Conservation (phyloP, 331 rosid species). For the Phaseolus coccineus region DNA sequence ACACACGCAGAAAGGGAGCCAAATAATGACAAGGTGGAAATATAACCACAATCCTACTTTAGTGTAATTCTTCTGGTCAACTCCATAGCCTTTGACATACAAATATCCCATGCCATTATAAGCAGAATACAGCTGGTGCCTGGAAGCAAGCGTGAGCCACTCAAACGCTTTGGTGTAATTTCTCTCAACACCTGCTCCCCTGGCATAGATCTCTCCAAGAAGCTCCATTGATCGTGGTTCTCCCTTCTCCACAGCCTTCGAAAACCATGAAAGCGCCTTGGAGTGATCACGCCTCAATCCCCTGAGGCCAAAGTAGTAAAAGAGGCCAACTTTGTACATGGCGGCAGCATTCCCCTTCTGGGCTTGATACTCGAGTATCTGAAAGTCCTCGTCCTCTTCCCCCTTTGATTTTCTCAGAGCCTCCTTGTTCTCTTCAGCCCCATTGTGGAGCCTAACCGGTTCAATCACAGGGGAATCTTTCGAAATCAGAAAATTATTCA, state of each 20-base stretch:
- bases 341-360: conserved; percentile 93
- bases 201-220: conserved; percentile 90
- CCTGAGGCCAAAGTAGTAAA: conserved; percentile 93
- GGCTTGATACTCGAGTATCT: conserved; percentile 93
- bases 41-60: conserved; percentile 57
- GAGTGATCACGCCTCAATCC: conserved; percentile 93
- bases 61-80: conserved; percentile 83
- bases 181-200: conserved; percentile 96
- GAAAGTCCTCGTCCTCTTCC: conserved; percentile 94
- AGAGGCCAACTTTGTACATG: conserved; percentile 92
- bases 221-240: conserved; percentile 96
- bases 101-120: conserved; percentile 96
- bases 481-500: conserved; percentile 82
- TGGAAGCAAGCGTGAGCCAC: conserved; percentile 91
- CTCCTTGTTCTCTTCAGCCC: conserved; percentile 92
- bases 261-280: conserved; percentile 85
- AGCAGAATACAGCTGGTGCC: conserved; percentile 78
- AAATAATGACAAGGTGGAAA: neutral
- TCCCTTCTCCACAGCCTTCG: conserved; percentile 92
- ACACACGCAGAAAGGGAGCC: neutral
- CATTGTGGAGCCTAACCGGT: conserved; percentile 85
- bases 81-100: conserved; percentile 93
- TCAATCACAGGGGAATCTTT: conserved; percentile 90
- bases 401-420: conserved; percentile 89
- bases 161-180: conserved; percentile 87